Percentiles rank a stretch among this genome's conserved stretches.
phyloP scores from a whole-genome alignment of 768 basidiomycete species.

The Lactarius trivialis region DNA sequence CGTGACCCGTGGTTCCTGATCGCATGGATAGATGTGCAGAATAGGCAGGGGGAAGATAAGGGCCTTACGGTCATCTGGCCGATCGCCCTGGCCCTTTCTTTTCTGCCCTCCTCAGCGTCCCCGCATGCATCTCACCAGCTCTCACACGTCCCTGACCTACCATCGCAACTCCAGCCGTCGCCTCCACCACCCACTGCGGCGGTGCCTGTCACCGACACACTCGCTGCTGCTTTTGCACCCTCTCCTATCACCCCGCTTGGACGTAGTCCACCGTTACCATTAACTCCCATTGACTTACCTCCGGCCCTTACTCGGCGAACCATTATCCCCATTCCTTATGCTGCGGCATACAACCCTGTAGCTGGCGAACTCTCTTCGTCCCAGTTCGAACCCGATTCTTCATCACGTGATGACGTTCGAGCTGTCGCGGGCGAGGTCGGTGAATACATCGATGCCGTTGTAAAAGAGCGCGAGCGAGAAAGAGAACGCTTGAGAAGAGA shows the following conservation, averaged over 20 bases:
- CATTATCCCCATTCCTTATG: neutral
- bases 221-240: constrained; percentile 1
- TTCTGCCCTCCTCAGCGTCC: constrained; percentile 33
- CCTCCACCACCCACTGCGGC: constrained; percentile 35
- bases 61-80: constrained; percentile 74
- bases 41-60: constrained; percentile 75
- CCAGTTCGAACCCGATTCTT: constrained; percentile 35
- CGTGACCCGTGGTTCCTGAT: constrained; percentile 44
- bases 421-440: constrained; percentile 55
- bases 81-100: constrained; percentile 46
- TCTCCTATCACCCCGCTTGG: constrained; percentile 14
- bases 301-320: constrained; percentile 16
- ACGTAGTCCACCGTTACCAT: constrained; percentile 5
- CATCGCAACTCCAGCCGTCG: constrained; percentile 53
- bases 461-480: constrained; percentile 71
- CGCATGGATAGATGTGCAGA: constrained; percentile 69
- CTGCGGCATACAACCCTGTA: constrained; percentile 13
- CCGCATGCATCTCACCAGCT: constrained; percentile 39
- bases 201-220: constrained; percentile 19
- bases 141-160: constrained; percentile 55
- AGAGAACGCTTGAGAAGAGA: constrained; percentile 66
- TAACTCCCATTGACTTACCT: constrained; percentile 12
- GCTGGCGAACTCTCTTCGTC: constrained; percentile 44
- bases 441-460: constrained; percentile 67
- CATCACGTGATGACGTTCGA: constrained; percentile 35